Conservation (phyloP, 371 early-diverging fungal genomes). For the Rhizomucor pusillus region DNA sequence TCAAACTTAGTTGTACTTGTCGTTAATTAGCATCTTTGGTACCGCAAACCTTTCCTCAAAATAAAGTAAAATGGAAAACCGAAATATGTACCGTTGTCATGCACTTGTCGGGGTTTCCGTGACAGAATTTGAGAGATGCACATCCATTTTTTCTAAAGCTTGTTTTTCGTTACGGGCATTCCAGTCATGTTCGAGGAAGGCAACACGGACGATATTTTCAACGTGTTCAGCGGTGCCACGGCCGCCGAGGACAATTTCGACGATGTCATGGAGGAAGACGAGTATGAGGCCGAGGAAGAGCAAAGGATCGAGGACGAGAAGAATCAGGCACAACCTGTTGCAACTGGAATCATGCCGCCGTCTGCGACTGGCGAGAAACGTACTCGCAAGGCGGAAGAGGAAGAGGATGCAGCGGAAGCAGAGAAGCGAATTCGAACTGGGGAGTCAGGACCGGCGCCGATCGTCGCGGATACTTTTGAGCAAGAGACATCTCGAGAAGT, state of each 20-base stretch:
- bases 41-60: too few species aligned
- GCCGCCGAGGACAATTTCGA: slow-evolving; percentile 10
- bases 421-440: slow-evolving; percentile 18
- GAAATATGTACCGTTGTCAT: too few species aligned
- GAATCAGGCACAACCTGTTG: not conserved
- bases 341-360: not conserved
- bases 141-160: too few species aligned
- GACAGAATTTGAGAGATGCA: too few species aligned
- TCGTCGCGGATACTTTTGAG: slow-evolving; percentile 80
- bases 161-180: too few species aligned
- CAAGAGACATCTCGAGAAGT: slow-evolving; percentile 75
- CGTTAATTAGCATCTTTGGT: too few species aligned
- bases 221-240: slow-evolving; percentile 11
- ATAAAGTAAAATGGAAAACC: too few species aligned
- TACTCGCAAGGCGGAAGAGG: not conserved
- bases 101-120: too few species aligned
- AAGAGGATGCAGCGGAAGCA: slow-evolving; percentile 7
- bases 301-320: not conserved
- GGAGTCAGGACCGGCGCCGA: slow-evolving; percentile 36
- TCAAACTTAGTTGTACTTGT: too few species aligned
- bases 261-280: slow-evolving; percentile 5
- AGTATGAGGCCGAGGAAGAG: not conserved
- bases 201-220: slow-evolving; percentile 16
- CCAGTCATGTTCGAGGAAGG: slow-evolving; percentile 18
- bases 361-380: not conserved